Conservation (phyloP, 345 rosid genomes). For the Tarenaya hassleriana region DNA sequence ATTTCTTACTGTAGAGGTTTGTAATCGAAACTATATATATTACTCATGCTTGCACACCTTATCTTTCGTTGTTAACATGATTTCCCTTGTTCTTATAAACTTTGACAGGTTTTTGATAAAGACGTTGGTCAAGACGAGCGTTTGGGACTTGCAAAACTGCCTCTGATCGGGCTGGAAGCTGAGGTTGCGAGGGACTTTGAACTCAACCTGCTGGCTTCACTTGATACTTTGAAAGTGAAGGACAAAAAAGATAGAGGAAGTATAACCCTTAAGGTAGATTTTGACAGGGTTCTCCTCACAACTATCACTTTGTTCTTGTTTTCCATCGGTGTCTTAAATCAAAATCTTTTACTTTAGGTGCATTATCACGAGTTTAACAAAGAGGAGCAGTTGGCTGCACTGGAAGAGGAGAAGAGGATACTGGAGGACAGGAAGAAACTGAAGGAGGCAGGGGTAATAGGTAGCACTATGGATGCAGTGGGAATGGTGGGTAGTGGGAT, state of each 20-base stretch:
- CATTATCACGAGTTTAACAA: constrained; percentile 72
- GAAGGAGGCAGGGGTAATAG: constrained; percentile 90
- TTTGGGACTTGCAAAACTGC: constrained; percentile 72
- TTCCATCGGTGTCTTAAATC: constrained; percentile 18
- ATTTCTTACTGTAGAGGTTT: constrained; percentile 71
- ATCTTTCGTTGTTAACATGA: background rate
- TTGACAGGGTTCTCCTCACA: background rate
- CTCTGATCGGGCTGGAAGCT: constrained; percentile 51
- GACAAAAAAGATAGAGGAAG: constrained; percentile 97
- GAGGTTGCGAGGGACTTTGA: constrained; percentile 50
- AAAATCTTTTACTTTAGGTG: constrained; percentile 32
- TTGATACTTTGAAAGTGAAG: constrained; percentile 85
- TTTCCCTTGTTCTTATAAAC: background rate
- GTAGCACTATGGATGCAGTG: constrained; percentile 86
- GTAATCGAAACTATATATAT: background rate
- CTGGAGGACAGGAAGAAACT: constrained; percentile 77
- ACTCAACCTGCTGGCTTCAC: constrained; percentile 68
- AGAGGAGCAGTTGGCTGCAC: constrained; percentile 80
- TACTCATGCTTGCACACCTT: constrained; percentile 9
- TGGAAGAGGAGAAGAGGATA: constrained; percentile 82
- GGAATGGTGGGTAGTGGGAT: constrained; percentile 40
- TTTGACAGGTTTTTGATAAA: constrained; percentile 71
- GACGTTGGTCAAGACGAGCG: constrained; percentile 94
- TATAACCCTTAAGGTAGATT: constrained; percentile 62
- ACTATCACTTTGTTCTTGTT: background rate